Conservation (phyloP, 179 eudicot genomes). For the Corrigiola litoralis region DNA sequence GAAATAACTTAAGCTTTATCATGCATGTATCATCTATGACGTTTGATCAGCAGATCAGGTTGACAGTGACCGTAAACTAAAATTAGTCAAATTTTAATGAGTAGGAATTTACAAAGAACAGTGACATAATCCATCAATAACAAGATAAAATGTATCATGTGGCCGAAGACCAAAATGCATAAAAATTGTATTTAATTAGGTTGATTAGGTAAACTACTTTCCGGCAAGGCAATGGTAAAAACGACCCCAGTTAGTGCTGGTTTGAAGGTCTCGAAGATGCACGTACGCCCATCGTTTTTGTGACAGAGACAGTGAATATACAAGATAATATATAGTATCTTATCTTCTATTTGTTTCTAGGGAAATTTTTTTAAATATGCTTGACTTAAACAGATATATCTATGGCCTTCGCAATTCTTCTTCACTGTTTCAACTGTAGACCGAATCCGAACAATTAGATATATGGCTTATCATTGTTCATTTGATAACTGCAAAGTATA, state of each 20-base stretch:
- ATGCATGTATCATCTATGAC: too few relatives aligned
- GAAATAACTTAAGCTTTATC: too few relatives aligned
- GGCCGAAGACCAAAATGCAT: background rate
- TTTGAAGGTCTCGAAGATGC: background rate
- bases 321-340: too few relatives aligned
- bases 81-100: background rate
- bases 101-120: background rate
- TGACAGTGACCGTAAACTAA: background rate
- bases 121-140: background rate
- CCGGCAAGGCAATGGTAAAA: background rate
- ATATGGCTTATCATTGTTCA: too few relatives aligned
- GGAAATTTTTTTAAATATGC: too few relatives aligned
- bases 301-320: background rate
- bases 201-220: conserved; percentile 23
- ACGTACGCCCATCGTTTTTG: background rate
- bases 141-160: background rate
- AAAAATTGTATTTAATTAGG: conserved; percentile 1
- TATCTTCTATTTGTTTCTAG: too few relatives aligned
- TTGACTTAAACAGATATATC: too few relatives aligned
- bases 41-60: background rate
- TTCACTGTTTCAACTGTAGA: too few relatives aligned
- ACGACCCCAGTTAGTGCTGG: background rate
- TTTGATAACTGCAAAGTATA: too few relatives aligned
- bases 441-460: too few relatives aligned
- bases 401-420: too few relatives aligned